Percentiles rank a stretch among this genome's conserved stretches.
phyloP scores from a whole-genome alignment of 2,329 filamentous ascomycete genomes.

The Aspergillus vadensis region DNA sequence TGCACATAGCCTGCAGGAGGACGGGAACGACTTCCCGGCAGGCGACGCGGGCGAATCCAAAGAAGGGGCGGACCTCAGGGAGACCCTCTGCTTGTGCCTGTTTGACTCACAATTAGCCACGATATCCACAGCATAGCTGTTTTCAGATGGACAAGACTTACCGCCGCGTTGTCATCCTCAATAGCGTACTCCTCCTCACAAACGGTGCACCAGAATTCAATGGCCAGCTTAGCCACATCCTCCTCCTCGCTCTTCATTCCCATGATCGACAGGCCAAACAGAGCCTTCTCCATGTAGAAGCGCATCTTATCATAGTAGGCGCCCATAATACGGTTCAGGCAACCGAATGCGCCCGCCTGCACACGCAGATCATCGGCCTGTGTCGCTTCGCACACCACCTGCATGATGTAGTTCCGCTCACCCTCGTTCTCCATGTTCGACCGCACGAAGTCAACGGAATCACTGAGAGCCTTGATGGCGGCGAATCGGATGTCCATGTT shows the following conservation, averaged over 20 bases:
- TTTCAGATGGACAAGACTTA: slow-evolving; percentile 41
- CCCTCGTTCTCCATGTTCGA: slow-evolving; percentile 99
- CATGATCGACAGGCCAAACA: slow-evolving; percentile 95
- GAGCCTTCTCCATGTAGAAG: slow-evolving; percentile 99
- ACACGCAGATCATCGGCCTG: slow-evolving; percentile 89
- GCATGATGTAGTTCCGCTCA: slow-evolving; percentile 99
- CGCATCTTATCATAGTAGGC: slow-evolving; percentile 99
- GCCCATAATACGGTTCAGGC: slow-evolving; percentile 96
- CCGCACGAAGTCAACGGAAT: slow-evolving; percentile 95
- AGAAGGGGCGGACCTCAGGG: slow-evolving; percentile 85
- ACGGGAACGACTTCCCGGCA: slow-evolving; percentile 94
- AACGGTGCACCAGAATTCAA: slow-evolving; percentile 99
- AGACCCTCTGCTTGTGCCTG: slow-evolving; percentile 68
- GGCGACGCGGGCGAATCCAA: slow-evolving; percentile 92
- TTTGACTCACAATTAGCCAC: slow-evolving; percentile 27
- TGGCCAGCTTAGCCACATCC: slow-evolving; percentile 94
- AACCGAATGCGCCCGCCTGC: slow-evolving; percentile 94
- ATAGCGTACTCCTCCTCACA: slow-evolving; percentile 98
- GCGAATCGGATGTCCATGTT: slow-evolving; percentile 89
- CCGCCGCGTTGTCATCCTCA: slow-evolving; percentile 90
- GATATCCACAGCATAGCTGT: slow-evolving; percentile 4
- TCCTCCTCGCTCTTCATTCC: slow-evolving; percentile 99
- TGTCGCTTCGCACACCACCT: slow-evolving; percentile 98
- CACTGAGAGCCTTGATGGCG: slow-evolving; percentile 89
- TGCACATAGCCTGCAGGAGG: slow-evolving; percentile 81